These are phyloP conservation scores for Rhinocladiella mackenziei DNA, from an alignment of 2,329 filamentous ascomycete genomes.

Conservation along the genomic window DNA sequence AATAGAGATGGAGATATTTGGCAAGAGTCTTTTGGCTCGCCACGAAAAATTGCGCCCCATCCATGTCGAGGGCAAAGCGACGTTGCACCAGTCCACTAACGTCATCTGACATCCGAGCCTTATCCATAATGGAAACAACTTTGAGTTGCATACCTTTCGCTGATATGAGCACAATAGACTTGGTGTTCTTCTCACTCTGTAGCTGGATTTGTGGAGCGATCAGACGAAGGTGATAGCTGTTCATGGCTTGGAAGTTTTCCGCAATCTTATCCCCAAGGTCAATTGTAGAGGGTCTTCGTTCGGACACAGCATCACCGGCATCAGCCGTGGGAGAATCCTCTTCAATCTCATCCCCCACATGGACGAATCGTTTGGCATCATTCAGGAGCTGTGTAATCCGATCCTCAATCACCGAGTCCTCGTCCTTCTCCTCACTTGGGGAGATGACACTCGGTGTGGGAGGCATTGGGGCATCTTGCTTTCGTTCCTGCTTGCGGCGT, in stretches of 20 bases:
- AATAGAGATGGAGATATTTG: slow-evolving; percentile 85
- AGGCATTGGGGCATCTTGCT: slow-evolving; percentile 10
- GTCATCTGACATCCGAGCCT: slow-evolving; percentile 82
- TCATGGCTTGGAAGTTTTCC: slow-evolving; percentile 82
- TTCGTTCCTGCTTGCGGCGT: slow-evolving; percentile 28
- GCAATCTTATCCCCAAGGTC: slow-evolving; percentile 72
- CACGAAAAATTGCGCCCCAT: slow-evolving; percentile 97
- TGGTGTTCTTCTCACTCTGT: slow-evolving; percentile 96
- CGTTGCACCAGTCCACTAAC: slow-evolving; percentile 94
- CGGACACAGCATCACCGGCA: slow-evolving; percentile 36
- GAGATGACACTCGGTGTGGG: slow-evolving; percentile 29
- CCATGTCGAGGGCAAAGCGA: slow-evolving; percentile 90
- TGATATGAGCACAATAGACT: slow-evolving; percentile 92
- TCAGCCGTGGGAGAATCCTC: slow-evolving; percentile 29
- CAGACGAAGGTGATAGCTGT: slow-evolving; percentile 88
- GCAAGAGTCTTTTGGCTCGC: slow-evolving; percentile 90
- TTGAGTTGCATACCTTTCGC: slow-evolving; percentile 98
- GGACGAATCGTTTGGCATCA: slow-evolving; percentile 78
- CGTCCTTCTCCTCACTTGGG: slow-evolving; percentile 49
- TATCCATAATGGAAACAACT: slow-evolving; percentile 97
- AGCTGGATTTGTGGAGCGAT: slow-evolving; percentile 97
- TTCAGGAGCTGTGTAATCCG: slow-evolving; percentile 79
- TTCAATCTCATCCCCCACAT: slow-evolving; percentile 57
- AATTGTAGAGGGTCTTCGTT: slow-evolving; percentile 32
- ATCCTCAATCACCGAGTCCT: slow-evolving; percentile 69